phyloP scores from a whole-genome alignment of 2,329 filamentous ascomycete genomes.

The Nectriaceae sp. region DNA sequence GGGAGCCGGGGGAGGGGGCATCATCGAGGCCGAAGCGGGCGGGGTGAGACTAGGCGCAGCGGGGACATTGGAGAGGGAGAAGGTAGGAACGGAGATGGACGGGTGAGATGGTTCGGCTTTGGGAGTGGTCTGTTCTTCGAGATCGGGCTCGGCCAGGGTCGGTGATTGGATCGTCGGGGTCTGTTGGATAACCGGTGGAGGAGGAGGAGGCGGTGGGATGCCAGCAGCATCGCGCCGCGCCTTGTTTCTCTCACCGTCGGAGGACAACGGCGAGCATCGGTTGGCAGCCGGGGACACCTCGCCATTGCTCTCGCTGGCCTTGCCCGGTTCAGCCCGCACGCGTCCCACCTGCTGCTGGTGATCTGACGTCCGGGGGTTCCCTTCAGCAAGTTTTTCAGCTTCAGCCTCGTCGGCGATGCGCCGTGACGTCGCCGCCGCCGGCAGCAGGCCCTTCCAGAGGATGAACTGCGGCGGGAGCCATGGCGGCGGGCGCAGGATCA shows the following conservation, averaged over 20 bases:
- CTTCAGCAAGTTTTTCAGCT: background rate
- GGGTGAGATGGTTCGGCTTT: constrained; percentile 42
- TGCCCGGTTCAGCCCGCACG: constrained; percentile 26
- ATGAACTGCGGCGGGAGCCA: constrained; percentile 42
- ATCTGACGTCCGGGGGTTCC: constrained; percentile 17
- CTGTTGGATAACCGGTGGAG: constrained; percentile 21
- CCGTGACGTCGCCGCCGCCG: background rate
- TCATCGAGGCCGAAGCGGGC: constrained; percentile 25
- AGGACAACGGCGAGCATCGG: constrained; percentile 19
- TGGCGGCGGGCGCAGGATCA: constrained; percentile 55
- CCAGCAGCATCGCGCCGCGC: constrained; percentile 33
- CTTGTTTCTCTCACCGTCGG: constrained; percentile 12
- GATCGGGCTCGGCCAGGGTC: constrained; percentile 26
- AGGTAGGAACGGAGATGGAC: constrained; percentile 42
- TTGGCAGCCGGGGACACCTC: constrained; percentile 1
- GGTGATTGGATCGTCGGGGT: constrained; percentile 24
- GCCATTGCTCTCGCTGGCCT: background rate
- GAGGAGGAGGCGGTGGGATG: constrained; percentile 42
- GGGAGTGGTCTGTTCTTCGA: constrained; percentile 50
- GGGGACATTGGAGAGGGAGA: constrained; percentile 44
- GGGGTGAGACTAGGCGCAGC: constrained; percentile 18
- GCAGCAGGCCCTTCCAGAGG: constrained; percentile 13
- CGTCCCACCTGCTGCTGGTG: constrained; percentile 25
- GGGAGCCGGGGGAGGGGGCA: constrained; percentile 33
- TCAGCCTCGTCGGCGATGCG: constrained; percentile 6